Conservation (phyloP, 2,329 filamentous ascomycete species). For the Aulographum hederae region DNA sequence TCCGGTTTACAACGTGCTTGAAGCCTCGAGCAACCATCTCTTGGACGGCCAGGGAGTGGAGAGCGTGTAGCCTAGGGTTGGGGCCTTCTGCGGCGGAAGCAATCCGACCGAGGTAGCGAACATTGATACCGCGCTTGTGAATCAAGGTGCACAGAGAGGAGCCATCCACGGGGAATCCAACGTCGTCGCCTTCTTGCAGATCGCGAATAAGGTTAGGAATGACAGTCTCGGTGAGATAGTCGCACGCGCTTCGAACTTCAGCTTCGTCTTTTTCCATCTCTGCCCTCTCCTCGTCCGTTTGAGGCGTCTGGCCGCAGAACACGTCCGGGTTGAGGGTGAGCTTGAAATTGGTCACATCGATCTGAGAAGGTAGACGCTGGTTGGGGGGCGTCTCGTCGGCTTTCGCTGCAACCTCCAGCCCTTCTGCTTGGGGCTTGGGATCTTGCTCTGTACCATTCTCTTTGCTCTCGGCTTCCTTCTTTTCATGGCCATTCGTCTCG, state of each 20-base stretch:
- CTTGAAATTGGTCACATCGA: constrained; percentile 74
- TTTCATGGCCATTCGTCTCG: constrained; percentile 15
- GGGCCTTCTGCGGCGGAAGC: constrained; percentile 44
- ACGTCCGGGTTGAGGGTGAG: constrained; percentile 89
- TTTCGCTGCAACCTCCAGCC: constrained; percentile 13
- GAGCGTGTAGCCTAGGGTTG: constrained; percentile 54
- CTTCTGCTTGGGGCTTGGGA: constrained; percentile 12
- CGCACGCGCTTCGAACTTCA: constrained; percentile 70
- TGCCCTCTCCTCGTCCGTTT: constrained; percentile 77
- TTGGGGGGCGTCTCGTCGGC: constrained; percentile 31
- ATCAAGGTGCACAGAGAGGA: constrained; percentile 71
- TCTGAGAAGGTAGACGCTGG: no score
- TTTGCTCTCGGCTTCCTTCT: constrained; percentile 18
- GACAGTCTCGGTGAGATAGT: constrained; percentile 55
- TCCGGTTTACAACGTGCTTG: constrained; percentile 73
- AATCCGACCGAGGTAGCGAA: constrained; percentile 83
- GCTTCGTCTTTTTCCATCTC: constrained; percentile 70
- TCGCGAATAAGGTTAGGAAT: constrained; percentile 79
- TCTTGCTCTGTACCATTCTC: constrained; percentile 20
- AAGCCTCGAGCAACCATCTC: constrained; percentile 93
- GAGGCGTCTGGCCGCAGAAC: constrained; percentile 79
- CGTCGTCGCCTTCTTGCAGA: constrained; percentile 75
- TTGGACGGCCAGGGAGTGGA: constrained; percentile 61
- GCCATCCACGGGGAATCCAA: constrained; percentile 98
- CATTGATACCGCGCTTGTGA: constrained; percentile 94